Evolutionary conservation across 1,284 basidiomycete genomes (phyloP).

Genomic region (Ustilago nuda): DNA sequence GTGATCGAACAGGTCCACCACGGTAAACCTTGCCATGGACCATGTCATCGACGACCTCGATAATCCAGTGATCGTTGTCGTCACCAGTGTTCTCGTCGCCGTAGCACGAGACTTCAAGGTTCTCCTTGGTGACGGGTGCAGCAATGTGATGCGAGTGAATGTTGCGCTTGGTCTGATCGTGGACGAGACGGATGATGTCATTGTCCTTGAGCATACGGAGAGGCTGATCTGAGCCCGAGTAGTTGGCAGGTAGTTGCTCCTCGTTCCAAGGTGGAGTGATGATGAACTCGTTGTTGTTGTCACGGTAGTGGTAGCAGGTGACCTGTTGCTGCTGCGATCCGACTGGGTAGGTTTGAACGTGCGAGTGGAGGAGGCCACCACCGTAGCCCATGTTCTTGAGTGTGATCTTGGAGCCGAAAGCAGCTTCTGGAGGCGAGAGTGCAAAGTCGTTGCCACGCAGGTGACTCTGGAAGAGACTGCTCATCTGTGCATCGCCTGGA

Average conservation of each 20-base stretch:
- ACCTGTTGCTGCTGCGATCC: constrained; percentile 97
- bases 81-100: constrained; percentile 90
- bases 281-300: constrained; percentile 93
- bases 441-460: constrained; percentile 92
- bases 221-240: constrained; percentile 41
- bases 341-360: constrained; percentile 90
- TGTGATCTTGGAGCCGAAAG: constrained; percentile 88
- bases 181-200: constrained; percentile 83
- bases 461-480: constrained; percentile 97
- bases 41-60: constrained; percentile 91
- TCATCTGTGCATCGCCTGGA: constrained; percentile 98
- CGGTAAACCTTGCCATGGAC: constrained; percentile 73
- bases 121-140: constrained; percentile 89
- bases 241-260: constrained; percentile 52
- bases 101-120: constrained; percentile 92
- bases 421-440: constrained; percentile 76
- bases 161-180: constrained; percentile 84
- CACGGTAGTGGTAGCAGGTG: constrained; percentile 99
- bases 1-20: constrained; percentile 80
- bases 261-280: constrained; percentile 84
- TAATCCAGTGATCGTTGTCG: constrained; percentile 87
- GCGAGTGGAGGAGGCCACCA: constrained; percentile 94
- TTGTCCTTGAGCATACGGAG: constrained; percentile 79
- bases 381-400: constrained; percentile 98
- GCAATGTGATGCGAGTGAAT: constrained; percentile 91